These are phyloP conservation scores for Buddleja alternifolia DNA, from an alignment of 257 asterid genomes.

Conservation along the genomic window DNA sequence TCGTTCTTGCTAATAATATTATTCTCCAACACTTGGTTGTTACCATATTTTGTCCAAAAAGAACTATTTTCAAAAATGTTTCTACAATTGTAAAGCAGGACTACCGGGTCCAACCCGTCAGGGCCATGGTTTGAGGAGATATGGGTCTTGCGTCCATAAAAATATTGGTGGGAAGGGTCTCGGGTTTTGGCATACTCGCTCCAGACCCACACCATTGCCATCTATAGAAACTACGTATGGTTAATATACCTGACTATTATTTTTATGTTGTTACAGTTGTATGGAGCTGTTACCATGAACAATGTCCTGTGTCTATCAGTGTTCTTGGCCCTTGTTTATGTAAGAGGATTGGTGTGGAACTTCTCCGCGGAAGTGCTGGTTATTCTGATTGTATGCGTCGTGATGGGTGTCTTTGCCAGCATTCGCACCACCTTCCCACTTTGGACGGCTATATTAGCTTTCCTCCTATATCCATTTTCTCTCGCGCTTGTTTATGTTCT, in stretches of 20 bases:
- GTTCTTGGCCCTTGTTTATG: slow-evolving; percentile 78
- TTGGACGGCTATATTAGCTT: slow-evolving; percentile 77
- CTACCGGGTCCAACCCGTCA: no score
- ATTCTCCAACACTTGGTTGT: no score
- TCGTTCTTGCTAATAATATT: no score
- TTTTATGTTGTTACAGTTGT: slow-evolving; percentile 48
- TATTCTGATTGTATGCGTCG: slow-evolving; percentile 78
- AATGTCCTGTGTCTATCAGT: slow-evolving; percentile 81
- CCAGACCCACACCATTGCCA: no score
- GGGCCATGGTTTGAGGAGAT: no score
- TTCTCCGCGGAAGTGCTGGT: slow-evolving; percentile 93
- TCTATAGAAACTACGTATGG: no score
- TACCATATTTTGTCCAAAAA: no score
- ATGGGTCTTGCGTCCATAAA: no score
- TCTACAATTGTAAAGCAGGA: no score
- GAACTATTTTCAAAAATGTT: no score
- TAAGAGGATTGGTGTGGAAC: slow-evolving; percentile 81
- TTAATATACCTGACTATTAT: background rate
- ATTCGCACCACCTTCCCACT: slow-evolving; percentile 77
- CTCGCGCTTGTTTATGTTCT: slow-evolving; percentile 85
- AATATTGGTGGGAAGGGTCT: no score
- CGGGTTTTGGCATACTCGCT: no score
- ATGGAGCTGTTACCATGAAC: slow-evolving; percentile 96
- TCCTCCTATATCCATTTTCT: slow-evolving; percentile 76
- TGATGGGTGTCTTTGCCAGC: slow-evolving; percentile 83